phyloP scores from a whole-genome alignment of 768 basidiomycete species.

The Pleurotus platypus region DNA sequence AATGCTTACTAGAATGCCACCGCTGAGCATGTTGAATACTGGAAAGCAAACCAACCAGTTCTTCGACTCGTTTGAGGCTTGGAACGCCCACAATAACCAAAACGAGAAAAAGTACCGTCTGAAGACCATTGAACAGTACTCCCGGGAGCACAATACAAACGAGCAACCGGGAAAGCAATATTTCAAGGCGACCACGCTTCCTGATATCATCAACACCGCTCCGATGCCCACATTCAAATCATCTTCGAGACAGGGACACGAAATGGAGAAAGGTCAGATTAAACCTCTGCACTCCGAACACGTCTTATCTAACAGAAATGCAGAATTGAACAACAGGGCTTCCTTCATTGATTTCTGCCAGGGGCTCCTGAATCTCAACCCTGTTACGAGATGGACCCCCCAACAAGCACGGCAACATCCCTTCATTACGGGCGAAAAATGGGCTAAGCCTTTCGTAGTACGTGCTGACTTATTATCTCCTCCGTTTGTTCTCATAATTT shows the following conservation, averaged over 20 bases:
- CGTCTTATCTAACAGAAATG: neutral
- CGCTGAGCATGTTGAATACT: constrained; percentile 88
- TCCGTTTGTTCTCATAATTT: constrained; percentile 3
- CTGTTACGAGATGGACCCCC: constrained; percentile 94
- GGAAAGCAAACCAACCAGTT: constrained; percentile 96
- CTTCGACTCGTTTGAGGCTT: constrained; percentile 73
- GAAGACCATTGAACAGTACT: constrained; percentile 93
- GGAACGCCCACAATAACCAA: constrained; percentile 60
- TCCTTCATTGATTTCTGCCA: constrained; percentile 98
- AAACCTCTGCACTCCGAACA: constrained; percentile 4
- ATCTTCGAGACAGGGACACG: constrained; percentile 64
- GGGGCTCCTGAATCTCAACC: constrained; percentile 91
- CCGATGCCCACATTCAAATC: constrained; percentile 86
- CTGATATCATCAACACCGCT: constrained; percentile 94
- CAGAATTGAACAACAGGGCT: constrained; percentile 90
- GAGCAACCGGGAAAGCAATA: constrained; percentile 99
- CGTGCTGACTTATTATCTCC: constrained; percentile 20
- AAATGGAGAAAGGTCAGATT: constrained; percentile 83
- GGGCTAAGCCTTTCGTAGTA: constrained; percentile 81
- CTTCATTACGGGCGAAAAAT: constrained; percentile 98
- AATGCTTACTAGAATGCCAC: constrained; percentile 63
- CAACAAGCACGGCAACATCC: constrained; percentile 95
- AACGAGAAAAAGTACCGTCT: constrained; percentile 83
- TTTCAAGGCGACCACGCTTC: constrained; percentile 90
- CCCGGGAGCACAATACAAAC: constrained; percentile 89